Percentiles rank a stretch among this genome's conserved stretches.
phyloP scores from a whole-genome alignment of 164 flowering plant species.

The Malania oleifera region DNA sequence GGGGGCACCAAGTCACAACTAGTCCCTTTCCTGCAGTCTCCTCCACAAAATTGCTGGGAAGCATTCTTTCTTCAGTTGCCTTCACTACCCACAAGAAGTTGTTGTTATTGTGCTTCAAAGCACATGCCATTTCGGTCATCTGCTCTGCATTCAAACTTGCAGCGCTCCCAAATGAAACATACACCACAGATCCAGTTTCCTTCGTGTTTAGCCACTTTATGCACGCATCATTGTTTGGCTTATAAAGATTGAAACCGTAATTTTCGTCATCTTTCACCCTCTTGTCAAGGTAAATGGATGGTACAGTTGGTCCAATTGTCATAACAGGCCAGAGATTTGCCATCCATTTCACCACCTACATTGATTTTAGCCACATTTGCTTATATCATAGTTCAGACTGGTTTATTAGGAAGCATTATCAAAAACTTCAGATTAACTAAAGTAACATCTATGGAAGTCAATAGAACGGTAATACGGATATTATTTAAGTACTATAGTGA shows the following conservation, averaged over 20 bases:
- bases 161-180: conserved; percentile 19
- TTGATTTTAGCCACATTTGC: neutral
- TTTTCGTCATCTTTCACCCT: conserved; percentile 11
- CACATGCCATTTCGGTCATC: conserved; percentile 10
- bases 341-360: conserved; percentile 19
- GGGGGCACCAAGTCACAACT: conserved; percentile 17
- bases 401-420: neutral
- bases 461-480: no score
- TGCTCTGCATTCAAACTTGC: conserved; percentile 10
- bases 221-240: conserved; percentile 9
- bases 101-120: conserved; percentile 1
- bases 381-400: neutral
- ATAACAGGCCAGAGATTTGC: conserved; percentile 9
- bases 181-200: conserved; percentile 16
- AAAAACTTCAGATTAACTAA: neutral
- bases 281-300: conserved; percentile 17
- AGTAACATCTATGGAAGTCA: no score
- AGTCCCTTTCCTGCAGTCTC: conserved; percentile 11
- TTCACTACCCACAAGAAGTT: conserved; percentile 23
- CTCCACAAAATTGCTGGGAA: conserved; percentile 11
- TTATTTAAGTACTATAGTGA: no score
- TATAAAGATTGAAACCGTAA: conserved; percentile 12
- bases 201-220: conserved; percentile 14
- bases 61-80: conserved; percentile 9
- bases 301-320: conserved; percentile 16